phyloP scores from a whole-genome alignment of 768 basidiomycete species.

The Leccinum rimulosum region DNA sequence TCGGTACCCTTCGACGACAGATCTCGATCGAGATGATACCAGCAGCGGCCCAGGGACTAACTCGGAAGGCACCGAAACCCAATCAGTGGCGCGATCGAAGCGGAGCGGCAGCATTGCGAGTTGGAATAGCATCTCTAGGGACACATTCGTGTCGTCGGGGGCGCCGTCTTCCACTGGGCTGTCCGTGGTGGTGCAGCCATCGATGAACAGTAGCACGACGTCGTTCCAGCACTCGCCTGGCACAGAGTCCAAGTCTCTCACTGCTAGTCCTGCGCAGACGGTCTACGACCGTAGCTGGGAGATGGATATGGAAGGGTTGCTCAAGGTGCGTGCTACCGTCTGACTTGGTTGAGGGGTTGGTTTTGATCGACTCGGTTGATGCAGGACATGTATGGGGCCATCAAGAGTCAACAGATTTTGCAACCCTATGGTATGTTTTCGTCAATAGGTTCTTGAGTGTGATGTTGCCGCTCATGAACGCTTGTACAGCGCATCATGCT shows the following conservation, averaged over 20 bases:
- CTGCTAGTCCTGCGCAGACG: slow-evolving; percentile 33
- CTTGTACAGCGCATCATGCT: slow-evolving; percentile 41
- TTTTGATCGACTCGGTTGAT: not conserved
- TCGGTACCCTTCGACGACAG: slow-evolving; percentile 54
- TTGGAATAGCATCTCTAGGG: slow-evolving; percentile 76
- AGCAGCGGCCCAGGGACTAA: slow-evolving; percentile 55
- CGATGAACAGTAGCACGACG: slow-evolving; percentile 59
- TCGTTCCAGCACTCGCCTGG: slow-evolving; percentile 56
- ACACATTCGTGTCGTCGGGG: slow-evolving; percentile 46
- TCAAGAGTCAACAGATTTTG: slow-evolving; percentile 88
- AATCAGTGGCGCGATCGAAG: slow-evolving; percentile 51
- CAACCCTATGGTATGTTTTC: slow-evolving; percentile 59
- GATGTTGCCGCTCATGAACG: slow-evolving; percentile 18
- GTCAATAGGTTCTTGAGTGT: not conserved
- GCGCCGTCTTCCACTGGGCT: slow-evolving; percentile 33
- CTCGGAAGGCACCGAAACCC: slow-evolving; percentile 57
- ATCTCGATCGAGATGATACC: slow-evolving; percentile 64
- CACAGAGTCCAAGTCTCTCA: slow-evolving; percentile 36
- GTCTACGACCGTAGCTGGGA: slow-evolving; percentile 77
- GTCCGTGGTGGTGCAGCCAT: slow-evolving; percentile 35
- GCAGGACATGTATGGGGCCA: slow-evolving; percentile 92
- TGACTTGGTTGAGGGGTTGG: not conserved
- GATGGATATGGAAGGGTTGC: slow-evolving; percentile 75
- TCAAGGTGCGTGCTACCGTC: slow-evolving; percentile 57
- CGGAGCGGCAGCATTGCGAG: slow-evolving; percentile 83